Evolutionary conservation across 2,329 filamentous ascomycete genomes (phyloP).

Genomic region (Fusarium sp.): DNA sequence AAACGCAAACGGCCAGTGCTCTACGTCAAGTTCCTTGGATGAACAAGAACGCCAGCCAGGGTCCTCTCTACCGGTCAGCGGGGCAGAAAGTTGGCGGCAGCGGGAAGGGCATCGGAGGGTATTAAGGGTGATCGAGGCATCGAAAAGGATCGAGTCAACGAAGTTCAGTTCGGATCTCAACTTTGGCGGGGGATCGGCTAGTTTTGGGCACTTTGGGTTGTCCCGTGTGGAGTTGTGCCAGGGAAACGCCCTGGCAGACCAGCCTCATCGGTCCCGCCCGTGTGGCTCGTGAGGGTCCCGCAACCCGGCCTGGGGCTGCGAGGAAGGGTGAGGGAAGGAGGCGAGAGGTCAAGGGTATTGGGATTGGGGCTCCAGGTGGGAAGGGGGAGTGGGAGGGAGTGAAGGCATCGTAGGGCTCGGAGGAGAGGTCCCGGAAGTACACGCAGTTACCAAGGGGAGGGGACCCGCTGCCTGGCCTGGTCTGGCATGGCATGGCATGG

Average conservation of each 20-base stretch:
- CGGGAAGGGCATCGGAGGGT: conserved; percentile 23
- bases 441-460: neutral
- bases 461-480: conserved; percentile 5
- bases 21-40: conserved; percentile 35
- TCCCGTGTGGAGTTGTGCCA: conserved; percentile 17
- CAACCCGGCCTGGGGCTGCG: conserved; percentile 21
- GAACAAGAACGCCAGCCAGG: conserved; percentile 17
- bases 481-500: neutral
- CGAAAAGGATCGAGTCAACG: conserved; percentile 34
- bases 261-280: conserved; percentile 40
- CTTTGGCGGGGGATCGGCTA: conserved; percentile 38
- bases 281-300: conserved; percentile 35
- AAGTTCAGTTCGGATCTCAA: conserved; percentile 38
- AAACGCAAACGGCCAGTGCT: conserved; percentile 24
- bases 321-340: conserved; percentile 9
- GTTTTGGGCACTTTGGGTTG: conserved; percentile 26
- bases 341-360: conserved; percentile 24
- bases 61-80: conserved; percentile 28
- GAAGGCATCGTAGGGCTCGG: conserved; percentile 19
- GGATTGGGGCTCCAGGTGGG: neutral
- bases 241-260: conserved; percentile 29
- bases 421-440: conserved; percentile 28
- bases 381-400: conserved; percentile 10
- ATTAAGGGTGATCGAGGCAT: conserved; percentile 30
- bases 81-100: conserved; percentile 17